phyloP scores from a whole-genome alignment of 2,329 filamentous ascomycete genomes.

The Amphichorda felina region DNA sequence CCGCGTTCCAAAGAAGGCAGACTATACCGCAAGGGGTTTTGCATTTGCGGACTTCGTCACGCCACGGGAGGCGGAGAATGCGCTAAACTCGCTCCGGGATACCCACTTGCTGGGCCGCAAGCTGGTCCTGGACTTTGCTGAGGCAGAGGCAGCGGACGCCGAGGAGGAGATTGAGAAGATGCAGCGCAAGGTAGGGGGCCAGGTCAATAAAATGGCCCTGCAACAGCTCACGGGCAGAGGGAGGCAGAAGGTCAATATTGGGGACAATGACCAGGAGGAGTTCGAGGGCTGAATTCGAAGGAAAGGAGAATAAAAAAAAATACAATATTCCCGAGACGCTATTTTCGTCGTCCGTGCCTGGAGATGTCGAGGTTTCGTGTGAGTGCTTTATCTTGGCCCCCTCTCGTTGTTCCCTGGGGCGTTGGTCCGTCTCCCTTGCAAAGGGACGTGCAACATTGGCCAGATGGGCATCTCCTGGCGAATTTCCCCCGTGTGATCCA shows the following conservation, averaged over 20 bases:
- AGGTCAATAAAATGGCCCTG: conserved; percentile 81
- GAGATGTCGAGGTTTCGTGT: too few species aligned
- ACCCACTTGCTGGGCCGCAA: conserved; percentile 87
- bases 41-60: conserved; percentile 95
- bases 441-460: conserved; percentile 1
- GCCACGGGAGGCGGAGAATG: conserved; percentile 77
- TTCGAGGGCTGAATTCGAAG: conserved; percentile 15
- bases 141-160: conserved; percentile 77
- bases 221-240: conserved; percentile 77
- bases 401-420: background rate
- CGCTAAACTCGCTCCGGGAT: conserved; percentile 80
- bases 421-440: background rate
- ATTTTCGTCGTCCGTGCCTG: too few species aligned
- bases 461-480: too few species aligned
- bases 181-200: conserved; percentile 87
- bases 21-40: conserved; percentile 79
- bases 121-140: conserved; percentile 84
- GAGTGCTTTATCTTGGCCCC: too few species aligned
- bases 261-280: conserved; percentile 50
- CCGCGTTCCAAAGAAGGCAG: conserved; percentile 90
- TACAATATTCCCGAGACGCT: too few species aligned
- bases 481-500: too few species aligned
- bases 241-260: conserved; percentile 82
- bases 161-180: conserved; percentile 96
- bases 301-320: too few species aligned